These are phyloP conservation scores for Paramecium sexaurelia DNA, from an alignment of 73 alveolate genomes.

Conservation along the genomic window DNA sequence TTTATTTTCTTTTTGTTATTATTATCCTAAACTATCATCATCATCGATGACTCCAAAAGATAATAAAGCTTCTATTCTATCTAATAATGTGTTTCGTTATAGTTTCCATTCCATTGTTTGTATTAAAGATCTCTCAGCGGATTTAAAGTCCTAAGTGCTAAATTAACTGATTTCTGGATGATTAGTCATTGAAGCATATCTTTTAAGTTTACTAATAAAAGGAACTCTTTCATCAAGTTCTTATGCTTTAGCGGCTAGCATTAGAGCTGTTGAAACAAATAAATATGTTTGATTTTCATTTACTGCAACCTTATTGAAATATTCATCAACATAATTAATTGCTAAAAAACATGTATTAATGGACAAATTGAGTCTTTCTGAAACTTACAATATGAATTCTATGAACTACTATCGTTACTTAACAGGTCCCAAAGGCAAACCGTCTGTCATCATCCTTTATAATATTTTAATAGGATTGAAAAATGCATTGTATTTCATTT, in stretches of 20 bases:
- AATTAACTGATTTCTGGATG: slow-evolving; percentile 33
- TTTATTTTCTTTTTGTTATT: not conserved
- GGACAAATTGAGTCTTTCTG: slow-evolving; percentile 25
- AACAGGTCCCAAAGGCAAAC: not conserved
- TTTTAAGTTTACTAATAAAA: slow-evolving; percentile 58
- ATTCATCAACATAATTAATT: not conserved
- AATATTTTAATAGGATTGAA: slow-evolving; percentile 6
- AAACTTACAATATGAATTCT: not conserved
- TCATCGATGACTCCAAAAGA: slow-evolving; percentile 59
- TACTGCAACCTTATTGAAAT: not conserved
- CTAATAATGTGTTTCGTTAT: slow-evolving; percentile 50
- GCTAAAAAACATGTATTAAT: not conserved
- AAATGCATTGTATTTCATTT: slow-evolving; percentile 49
- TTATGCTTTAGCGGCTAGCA: slow-evolving; percentile 64
- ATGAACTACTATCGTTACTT: not conserved
- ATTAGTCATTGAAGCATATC: slow-evolving; percentile 52
- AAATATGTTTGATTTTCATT: not conserved
- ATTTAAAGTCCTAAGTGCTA: slow-evolving; percentile 30
- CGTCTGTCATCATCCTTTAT: not conserved
- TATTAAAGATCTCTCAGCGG: slow-evolving; percentile 50
- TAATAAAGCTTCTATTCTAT: slow-evolving; percentile 52
- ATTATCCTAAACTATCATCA: slow-evolving; percentile 41
- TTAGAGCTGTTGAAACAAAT: slow-evolving; percentile 20
- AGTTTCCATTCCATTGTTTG: slow-evolving; percentile 55
- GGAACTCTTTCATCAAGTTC: slow-evolving; percentile 72